These are phyloP conservation scores for Leucaena leucocephala DNA, from an alignment of 306 rosid genomes.

Conservation along the genomic window DNA sequence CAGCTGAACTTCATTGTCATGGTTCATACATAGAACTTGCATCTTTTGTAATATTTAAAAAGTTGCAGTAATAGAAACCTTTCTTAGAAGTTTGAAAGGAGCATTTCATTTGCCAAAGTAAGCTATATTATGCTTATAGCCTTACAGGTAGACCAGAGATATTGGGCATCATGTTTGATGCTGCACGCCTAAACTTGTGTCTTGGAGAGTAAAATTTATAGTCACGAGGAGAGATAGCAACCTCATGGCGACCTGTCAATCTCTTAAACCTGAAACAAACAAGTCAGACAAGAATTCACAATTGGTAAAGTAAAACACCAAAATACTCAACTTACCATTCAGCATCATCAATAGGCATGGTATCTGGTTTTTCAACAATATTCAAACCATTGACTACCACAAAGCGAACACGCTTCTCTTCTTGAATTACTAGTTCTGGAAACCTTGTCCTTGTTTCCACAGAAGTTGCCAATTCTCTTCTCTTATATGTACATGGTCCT, in stretches of 20 bases:
- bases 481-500: constrained; percentile 76
- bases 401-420: constrained; percentile 95
- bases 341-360: constrained; percentile 64
- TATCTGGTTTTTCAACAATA: constrained; percentile 83
- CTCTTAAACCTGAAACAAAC: constrained; percentile 77
- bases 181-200: constrained; percentile 81
- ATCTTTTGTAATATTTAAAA: constrained; percentile 5
- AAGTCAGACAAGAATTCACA: constrained; percentile 25
- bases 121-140: constrained; percentile 57
- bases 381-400: constrained; percentile 90
- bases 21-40: constrained; percentile 9
- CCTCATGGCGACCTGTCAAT: constrained; percentile 90
- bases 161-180: constrained; percentile 65
- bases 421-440: constrained; percentile 93
- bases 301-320: constrained; percentile 12
- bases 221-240: constrained; percentile 68
- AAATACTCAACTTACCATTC: constrained; percentile 67
- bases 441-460: constrained; percentile 87
- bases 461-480: constrained; percentile 98
- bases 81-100: constrained; percentile 27
- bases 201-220: constrained; percentile 94
- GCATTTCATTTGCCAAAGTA: constrained; percentile 31
- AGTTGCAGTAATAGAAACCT: constrained; percentile 26
- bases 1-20: constrained; percentile 15
- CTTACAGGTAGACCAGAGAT: constrained; percentile 76